Evolutionary conservation across 805 yeast genomes (phyloP).

Genomic region (Lipomyces orientalis): DNA sequence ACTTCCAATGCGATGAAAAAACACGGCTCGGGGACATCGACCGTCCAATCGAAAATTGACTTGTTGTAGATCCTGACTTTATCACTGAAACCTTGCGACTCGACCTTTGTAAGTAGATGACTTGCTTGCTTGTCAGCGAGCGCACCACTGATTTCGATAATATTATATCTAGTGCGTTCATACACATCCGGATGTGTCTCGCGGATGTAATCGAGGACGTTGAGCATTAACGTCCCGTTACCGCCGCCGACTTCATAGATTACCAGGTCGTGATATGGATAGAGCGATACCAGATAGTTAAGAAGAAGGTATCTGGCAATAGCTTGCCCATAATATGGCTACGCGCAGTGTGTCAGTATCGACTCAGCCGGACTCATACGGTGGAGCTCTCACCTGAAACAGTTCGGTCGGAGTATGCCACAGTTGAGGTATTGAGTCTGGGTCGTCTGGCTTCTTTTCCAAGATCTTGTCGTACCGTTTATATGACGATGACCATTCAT

Average conservation of each 20-base stretch:
- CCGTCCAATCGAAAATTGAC: slow-evolving; percentile 78
- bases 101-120: slow-evolving; percentile 46
- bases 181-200: slow-evolving; percentile 75
- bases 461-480: slow-evolving; percentile 53
- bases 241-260: slow-evolving; percentile 93
- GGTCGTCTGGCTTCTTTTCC: slow-evolving; percentile 32
- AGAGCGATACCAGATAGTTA: slow-evolving; percentile 69
- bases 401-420: slow-evolving; percentile 93
- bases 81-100: slow-evolving; percentile 54
- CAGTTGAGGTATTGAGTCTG: slow-evolving; percentile 53
- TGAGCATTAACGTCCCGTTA: slow-evolving; percentile 82
- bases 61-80: slow-evolving; percentile 71
- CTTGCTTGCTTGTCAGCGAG: slow-evolving; percentile 62
- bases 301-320: slow-evolving; percentile 78
- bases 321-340: slow-evolving; percentile 82
- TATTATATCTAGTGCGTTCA: slow-evolving; percentile 65
- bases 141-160: slow-evolving; percentile 71
- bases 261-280: slow-evolving; percentile 71
- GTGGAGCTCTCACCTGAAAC: slow-evolving; percentile 47
- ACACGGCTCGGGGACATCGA: slow-evolving; percentile 56
- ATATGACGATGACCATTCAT: slow-evolving; percentile 58
- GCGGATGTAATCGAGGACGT: slow-evolving; percentile 68
- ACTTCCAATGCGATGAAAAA: slow-evolving; percentile 82
- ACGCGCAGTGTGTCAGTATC: slow-evolving; percentile 43
- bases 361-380: background rate